Evolutionary conservation across 768 basidiomycete genomes (phyloP), one percentile per base, ranked within the genome.

Genomic region (Phanerochaete sordida): DNA sequence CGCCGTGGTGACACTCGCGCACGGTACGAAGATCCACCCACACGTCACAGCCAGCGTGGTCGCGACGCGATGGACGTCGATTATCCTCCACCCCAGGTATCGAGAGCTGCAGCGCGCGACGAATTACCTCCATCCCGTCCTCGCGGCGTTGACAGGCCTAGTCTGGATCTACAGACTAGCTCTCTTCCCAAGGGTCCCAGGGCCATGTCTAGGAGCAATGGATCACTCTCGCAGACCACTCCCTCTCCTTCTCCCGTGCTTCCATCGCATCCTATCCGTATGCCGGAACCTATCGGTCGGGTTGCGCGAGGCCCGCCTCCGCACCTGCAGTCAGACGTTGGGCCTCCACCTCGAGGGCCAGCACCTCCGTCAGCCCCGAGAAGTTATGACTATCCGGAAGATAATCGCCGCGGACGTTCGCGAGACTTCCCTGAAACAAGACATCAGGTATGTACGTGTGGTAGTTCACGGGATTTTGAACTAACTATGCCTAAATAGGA

Each of bases 41-140:
- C 28, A 4, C 23, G 27, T 46, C 6, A 47, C 9, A 24, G n/a
- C 16, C 12, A 37, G 19, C 39, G 19, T 19, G 8, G 19, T n/a
- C 12, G 33, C 21, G 46, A 39, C 19, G 27, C 19, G 24, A 57
- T 57, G 56, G 44, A 57, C 19, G 56, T 57, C 23, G 56, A 57
- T 44, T 48, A 46, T 31, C 28, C 49, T 19, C 49, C 13, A 9
- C 43, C 56, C 27, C 44, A 33, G 11, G 33, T 5, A 19, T 45
- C 56, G 19, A 43, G 55, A 27, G 43, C 19, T 56, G 46, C 8
- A 24, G 27, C 37, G 1, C 53, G 53, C 24, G 35, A 7, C n/a
- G 53, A 54, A 12, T 12, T 39, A 26, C 53, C 53, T 43, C 52
- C 33, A 15, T 23, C 53, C 15, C 53, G 53, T 24, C 24, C 53